Base-by-base conservation (phyloP, 2,329 filamentous ascomycete species). In the Penicillium thymicola region DNA sequence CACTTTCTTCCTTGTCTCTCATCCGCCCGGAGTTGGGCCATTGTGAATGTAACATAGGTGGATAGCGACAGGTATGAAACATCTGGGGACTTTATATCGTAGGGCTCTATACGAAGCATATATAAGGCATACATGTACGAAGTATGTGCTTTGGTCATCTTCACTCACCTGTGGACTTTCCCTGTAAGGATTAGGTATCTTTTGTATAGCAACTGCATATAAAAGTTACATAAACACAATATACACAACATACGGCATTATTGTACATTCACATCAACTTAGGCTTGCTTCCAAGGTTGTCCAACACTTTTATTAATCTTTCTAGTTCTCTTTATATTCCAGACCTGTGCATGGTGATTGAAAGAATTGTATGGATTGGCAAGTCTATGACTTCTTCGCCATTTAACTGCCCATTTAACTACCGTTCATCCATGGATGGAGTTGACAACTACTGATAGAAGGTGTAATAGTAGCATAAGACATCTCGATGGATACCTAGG, bases 1-100 rank as follows among this genome's bases (percentile, higher is more conserved):
- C 55, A 45, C 55, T 57, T 57, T 53, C 57, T 58, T 36, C 43
- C 23, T 51, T 37, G 23, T 30, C 48, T 21, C 27, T 16, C 13
- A 30, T 28, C 21, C 21, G 21, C 2, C 21, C 21, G 40, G 40
- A 5, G 11, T 32, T 45, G 8, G 43, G 4, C 4, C 14, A 47
- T 37, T 9, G 34, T 16, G n/a, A 40, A 38, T 30, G 18, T n/a
- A 25, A 8, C 2, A 11, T 7, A 14, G 16, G 7, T 38, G 38
- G 21, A 43, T 57, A 37, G 50, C 28, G 13, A 46, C 7, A 30
- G 5, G 11, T 30, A 2, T 41, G 40, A 25, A 25, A 25, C 14
- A 41, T 16, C 28, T 5, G 11, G 13, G 11, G 5, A 13, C 21
- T 41, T 41, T 25, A 16, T 41, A 16, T 30, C 5, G 28, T 41